phyloP scores from a whole-genome alignment of 2,329 filamentous ascomycete genomes.

The Cytospora leucostoma region DNA sequence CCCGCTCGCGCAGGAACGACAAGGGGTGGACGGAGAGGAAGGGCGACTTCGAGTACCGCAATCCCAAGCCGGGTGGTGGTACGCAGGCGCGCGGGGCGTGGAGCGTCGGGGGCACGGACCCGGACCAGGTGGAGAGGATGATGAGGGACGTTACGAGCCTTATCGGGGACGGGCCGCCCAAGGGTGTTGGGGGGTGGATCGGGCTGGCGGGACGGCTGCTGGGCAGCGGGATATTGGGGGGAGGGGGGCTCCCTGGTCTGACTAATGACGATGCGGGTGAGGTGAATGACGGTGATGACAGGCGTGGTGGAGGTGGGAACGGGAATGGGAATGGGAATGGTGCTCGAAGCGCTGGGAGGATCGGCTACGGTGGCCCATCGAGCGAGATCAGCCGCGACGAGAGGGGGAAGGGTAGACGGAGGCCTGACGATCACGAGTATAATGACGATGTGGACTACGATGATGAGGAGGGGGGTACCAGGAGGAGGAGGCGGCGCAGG shows the following conservation, averaged over 20 bases:
- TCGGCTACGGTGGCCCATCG: slow-evolving; percentile 20
- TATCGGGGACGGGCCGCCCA: slow-evolving; percentile 34
- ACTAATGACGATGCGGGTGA: slow-evolving; percentile 18
- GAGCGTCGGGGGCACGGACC: slow-evolving; percentile 48
- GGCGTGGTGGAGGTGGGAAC: slow-evolving; percentile 1
- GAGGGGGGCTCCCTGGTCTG: slow-evolving; percentile 27
- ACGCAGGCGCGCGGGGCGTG: slow-evolving; percentile 43
- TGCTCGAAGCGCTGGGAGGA: not conserved
- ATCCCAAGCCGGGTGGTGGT: slow-evolving; percentile 20
- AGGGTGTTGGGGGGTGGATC: slow-evolving; percentile 32
- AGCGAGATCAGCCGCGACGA: slow-evolving; percentile 27
- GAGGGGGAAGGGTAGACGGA: slow-evolving; percentile 25
- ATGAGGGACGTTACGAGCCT: slow-evolving; percentile 36
- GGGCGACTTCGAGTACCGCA: slow-evolving; percentile 46
- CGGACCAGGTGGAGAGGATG: slow-evolving; percentile 43
- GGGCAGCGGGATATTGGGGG: slow-evolving; percentile 28
- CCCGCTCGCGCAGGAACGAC: slow-evolving; percentile 15
- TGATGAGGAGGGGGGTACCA: slow-evolving; percentile 29
- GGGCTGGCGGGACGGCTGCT: slow-evolving; percentile 36
- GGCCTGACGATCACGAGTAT: slow-evolving; percentile 20
- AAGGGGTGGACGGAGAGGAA: slow-evolving; percentile 39
- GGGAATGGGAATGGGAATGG: slow-evolving; percentile 1
- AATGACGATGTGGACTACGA: slow-evolving; percentile 27
- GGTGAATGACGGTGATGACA: not conserved
- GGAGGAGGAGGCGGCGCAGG: slow-evolving; percentile 25